Evolutionary conservation across 306 rosid genomes (phyloP).

Genomic region (Amphicarpaea edgeworthii): DNA sequence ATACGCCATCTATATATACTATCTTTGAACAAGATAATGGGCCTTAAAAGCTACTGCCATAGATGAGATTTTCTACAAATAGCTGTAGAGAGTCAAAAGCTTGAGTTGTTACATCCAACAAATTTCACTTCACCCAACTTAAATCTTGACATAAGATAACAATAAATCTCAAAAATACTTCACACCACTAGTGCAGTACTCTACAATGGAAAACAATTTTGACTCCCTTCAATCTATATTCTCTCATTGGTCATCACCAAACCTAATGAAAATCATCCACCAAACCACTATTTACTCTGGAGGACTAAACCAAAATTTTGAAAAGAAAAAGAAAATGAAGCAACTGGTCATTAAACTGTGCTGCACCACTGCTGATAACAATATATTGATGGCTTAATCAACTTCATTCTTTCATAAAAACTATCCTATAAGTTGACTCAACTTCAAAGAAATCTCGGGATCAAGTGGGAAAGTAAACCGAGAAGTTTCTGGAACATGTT

Average conservation of each 20-base stretch:
- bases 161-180: neutral
- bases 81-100: conserved; percentile 6
- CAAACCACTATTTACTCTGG: conserved; percentile 32
- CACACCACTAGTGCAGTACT: neutral
- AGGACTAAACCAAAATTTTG: conserved; percentile 18
- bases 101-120: conserved; percentile 15
- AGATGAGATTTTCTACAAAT: neutral
- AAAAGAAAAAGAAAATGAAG: neutral
- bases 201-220: conserved; percentile 10
- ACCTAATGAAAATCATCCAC: conserved; percentile 23
- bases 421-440: conserved; percentile 47
- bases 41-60: neutral
- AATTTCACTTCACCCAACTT: conserved; percentile 20
- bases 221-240: conserved; percentile 9
- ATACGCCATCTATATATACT: no score
- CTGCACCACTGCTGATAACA: conserved; percentile 19
- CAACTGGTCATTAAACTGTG: conserved; percentile 20
- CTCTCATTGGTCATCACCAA: conserved; percentile 27
- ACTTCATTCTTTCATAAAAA: conserved; percentile 38
- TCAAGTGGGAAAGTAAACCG: conserved; percentile 59
- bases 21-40: neutral
- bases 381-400: conserved; percentile 20
- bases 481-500: conserved; percentile 61
- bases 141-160: neutral
- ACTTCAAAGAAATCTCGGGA: conserved; percentile 47